Base-by-base conservation (phyloP, 495 filamentous ascomycete species). In the Chaetomidium leptoderma region DNA sequence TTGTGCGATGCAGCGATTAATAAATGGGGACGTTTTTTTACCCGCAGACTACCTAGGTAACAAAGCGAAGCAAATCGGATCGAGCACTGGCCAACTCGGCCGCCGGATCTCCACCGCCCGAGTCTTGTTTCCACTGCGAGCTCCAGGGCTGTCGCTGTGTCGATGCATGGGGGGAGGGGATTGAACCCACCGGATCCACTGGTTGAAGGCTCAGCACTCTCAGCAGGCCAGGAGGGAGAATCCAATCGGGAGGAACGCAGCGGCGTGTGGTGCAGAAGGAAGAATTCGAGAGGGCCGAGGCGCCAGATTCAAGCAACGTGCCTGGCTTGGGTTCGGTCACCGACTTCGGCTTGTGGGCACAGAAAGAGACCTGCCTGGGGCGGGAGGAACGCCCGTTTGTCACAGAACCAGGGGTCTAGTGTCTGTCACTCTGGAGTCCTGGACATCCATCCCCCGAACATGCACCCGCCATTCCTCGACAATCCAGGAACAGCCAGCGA, bases 161-260 rank as follows among this genome's bases (percentile, higher is more conserved):
- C n/a, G n/a, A 45, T 46, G 36, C 49, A 60, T 55, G 33, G 45
- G 51, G 43, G 57, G 44, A 9, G 7, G 13, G 40, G 11, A 21
- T 1, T n/a, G 44, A 32, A 52, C 48, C 56, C 47, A 52, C 46
- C 37, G 56, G 36, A 53, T 45, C 56, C 56, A 58, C 58, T 24
- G 24, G 23, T 14, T 19, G 27, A 50, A 37, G 42, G 35, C 51
- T 55, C 37, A 55, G 51, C 58, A 37, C 33, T 27, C 51, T 55
- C 37, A 55, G 51, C 58, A 55, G 52, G 36, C 29, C 35, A 45
- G 6, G 23, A 46, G 21, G 19, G 39, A 54, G 24, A 59, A 53
- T 53, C 59, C 59, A 62, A 62, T 62, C 54, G 54, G 54, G 54
- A 40, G 19, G 14, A 35, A 44, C 35, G 46, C 37, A 21, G 53